Conservation (phyloP, 2,329 filamentous ascomycete species). For the Alternaria sp. region DNA sequence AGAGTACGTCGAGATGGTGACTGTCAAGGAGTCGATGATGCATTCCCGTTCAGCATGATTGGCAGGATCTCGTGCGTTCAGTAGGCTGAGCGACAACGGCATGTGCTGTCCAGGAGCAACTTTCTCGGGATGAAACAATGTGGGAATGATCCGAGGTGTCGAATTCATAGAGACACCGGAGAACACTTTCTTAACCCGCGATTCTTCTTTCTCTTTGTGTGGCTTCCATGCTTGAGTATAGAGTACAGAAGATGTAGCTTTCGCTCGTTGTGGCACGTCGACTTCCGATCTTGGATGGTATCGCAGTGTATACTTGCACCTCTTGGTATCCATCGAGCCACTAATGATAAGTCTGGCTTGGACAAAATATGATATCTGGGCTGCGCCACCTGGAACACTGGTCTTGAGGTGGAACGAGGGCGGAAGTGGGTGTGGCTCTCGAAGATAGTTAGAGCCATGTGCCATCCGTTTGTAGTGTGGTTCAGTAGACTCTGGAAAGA, state of each 20-base stretch:
- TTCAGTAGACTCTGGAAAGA: conserved; percentile 43
- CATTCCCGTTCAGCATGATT: conserved; percentile 33
- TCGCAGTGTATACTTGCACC: conserved; percentile 33
- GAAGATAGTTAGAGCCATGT: conserved; percentile 40
- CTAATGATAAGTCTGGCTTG: conserved; percentile 34
- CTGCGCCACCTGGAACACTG: conserved; percentile 36
- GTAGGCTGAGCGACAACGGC: conserved; percentile 36
- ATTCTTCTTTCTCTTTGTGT: conserved; percentile 19
- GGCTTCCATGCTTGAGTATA: conserved; percentile 43
- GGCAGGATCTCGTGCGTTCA: conserved; percentile 29
- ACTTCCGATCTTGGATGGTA: conserved; percentile 35
- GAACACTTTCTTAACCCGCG: conserved; percentile 33
- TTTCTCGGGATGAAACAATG: conserved; percentile 36
- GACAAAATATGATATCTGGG: conserved; percentile 42
- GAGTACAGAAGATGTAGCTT: conserved; percentile 33
- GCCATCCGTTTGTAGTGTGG: conserved; percentile 36
- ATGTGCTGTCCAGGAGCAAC: conserved; percentile 46
- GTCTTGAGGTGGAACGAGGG: conserved; percentile 43
- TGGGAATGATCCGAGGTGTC: conserved; percentile 41
- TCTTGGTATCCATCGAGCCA: conserved; percentile 23
- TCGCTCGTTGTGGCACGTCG: conserved; percentile 24
- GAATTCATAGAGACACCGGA: conserved; percentile 25
- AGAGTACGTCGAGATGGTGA: conserved; percentile 45
- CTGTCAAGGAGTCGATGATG: conserved; percentile 36
- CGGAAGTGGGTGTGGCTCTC: conserved; percentile 44